A percentile compares a stretch with the other conserved stretches of the same genome.
These are phyloP conservation scores for Balamuthia mandrillaris DNA, from an alignment of 208 protist species.

Conservation along the genomic window DNA sequence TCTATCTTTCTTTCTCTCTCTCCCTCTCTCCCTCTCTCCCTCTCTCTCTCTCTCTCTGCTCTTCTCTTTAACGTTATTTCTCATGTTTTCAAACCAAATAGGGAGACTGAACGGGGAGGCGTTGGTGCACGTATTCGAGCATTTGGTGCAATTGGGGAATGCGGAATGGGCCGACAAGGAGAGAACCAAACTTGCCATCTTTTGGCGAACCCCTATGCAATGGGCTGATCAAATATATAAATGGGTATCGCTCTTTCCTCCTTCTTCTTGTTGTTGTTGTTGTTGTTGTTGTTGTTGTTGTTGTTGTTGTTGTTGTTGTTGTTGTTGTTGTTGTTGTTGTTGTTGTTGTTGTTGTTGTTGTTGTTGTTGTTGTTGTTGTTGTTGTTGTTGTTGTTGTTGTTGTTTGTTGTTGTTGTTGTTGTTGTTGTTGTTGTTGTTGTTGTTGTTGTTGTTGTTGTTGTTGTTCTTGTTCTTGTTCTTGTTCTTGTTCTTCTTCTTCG, in stretches of 20 bases:
- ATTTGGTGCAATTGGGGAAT: neutral
- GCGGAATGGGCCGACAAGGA: conserved; percentile 1
- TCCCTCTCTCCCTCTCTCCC: neutral
- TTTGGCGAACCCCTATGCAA: neutral
- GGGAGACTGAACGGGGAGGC: too few species aligned
- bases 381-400: neutral
- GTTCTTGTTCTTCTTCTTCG: neutral
- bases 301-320: too few species aligned
- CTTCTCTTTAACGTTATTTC: too few species aligned
- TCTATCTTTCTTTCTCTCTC: neutral
- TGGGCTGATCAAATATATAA: conserved; percentile 14
- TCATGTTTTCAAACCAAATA: too few species aligned
- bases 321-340: neutral
- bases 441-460: neutral
- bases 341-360: neutral
- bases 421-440: neutral
- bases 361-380: neutral
- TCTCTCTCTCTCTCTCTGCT: conserved; percentile 17
- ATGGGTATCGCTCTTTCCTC: neutral
- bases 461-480: neutral
- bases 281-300: too few species aligned
- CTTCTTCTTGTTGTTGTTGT: neutral
- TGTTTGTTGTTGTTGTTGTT: neutral
- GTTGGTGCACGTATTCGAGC: too few species aligned
- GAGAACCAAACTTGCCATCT: neutral